Conservation (phyloP, 257 asterid species). For the Solanum medicagineum region DNA sequence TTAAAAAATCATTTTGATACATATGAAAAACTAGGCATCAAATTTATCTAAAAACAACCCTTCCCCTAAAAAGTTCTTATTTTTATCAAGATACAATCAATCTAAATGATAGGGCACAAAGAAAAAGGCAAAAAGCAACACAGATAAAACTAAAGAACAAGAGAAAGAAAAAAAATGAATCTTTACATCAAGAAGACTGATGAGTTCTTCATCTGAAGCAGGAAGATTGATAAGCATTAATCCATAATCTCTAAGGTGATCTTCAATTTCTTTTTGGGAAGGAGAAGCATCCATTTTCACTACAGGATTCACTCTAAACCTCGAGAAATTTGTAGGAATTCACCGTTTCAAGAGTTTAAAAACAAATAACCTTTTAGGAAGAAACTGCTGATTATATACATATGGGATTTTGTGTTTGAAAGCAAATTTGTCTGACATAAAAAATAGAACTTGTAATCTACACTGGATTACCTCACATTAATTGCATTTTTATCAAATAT, state of each 20-base stretch:
- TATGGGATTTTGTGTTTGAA: not conserved
- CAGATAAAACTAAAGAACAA: not conserved
- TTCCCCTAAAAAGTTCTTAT: not conserved
- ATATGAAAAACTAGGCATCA: not conserved
- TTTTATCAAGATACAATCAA: not conserved
- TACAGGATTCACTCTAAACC: not conserved
- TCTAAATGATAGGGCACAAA: not conserved
- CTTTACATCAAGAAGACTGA: slow-evolving; percentile 1
- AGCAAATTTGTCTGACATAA: not conserved
- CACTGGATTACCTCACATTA: not conserved
- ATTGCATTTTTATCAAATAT: not conserved
- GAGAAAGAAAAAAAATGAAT: not conserved
- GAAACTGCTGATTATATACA: not conserved
- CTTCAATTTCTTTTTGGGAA: not conserved
- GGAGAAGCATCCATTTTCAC: not conserved
- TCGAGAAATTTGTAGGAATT: not conserved
- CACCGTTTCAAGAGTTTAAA: not conserved
- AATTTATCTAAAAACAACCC: not conserved
- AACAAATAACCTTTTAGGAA: not conserved
- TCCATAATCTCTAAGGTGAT: not conserved
- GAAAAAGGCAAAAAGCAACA: not conserved
- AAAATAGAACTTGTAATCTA: not conserved
- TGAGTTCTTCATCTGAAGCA: not conserved
- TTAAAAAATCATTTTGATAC: not conserved
- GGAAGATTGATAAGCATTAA: not conserved